Evolutionary conservation across 139 green algal genomes (phyloP).

Genomic region (Bryopsis sp.): DNA sequence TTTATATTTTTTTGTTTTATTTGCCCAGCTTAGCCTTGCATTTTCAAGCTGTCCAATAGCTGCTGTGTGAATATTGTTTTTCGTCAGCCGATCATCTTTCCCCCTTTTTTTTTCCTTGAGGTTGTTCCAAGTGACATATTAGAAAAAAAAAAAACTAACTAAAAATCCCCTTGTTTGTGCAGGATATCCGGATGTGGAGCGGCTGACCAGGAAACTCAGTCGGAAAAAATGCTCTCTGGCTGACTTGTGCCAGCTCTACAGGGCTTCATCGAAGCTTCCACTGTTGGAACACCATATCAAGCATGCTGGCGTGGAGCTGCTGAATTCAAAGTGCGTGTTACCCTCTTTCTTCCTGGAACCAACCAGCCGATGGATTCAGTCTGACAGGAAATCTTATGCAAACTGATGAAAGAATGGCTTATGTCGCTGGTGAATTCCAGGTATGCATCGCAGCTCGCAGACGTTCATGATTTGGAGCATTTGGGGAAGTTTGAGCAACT

Average conservation of each 20-base stretch:
- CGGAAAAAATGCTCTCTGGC: conserved; percentile 44
- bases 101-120: too few species aligned
- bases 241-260: conserved; percentile 91
- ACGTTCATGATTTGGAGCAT: conserved; percentile 60
- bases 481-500: conserved; percentile 93
- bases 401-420: not conserved
- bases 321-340: not conserved
- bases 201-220: conserved; percentile 79
- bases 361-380: too few species aligned
- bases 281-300: too few species aligned
- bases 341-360: too few species aligned
- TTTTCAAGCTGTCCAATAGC: too few species aligned
- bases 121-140: too few species aligned
- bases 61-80: too few species aligned
- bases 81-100: too few species aligned
- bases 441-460: conserved; percentile 52
- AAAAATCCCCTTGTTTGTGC: not conserved
- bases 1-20: too few species aligned
- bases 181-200: conserved; percentile 89
- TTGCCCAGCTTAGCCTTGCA: too few species aligned
- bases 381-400: too few species aligned
- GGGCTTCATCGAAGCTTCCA: conserved; percentile 63
- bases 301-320: not conserved
- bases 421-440: conserved; percentile 16
- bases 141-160: too few species aligned